Base-by-base conservation (phyloP, 495 filamentous ascomycete species). In the Annulohypoxylon bovei region DNA sequence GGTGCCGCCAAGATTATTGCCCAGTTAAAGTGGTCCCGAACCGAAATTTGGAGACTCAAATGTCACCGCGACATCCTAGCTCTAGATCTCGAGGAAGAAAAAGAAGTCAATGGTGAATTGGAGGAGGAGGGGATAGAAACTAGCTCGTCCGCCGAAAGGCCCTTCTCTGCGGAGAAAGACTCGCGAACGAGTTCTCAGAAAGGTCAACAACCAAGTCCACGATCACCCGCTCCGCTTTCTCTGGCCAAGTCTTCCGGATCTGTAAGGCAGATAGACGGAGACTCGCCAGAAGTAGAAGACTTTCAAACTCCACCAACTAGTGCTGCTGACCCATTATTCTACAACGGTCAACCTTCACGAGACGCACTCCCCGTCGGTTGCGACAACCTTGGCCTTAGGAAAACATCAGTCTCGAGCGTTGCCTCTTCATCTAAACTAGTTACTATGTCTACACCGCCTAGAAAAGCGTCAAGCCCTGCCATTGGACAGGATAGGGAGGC, bases 21-120 rank as follows among this genome's bases (percentile, higher is more conserved):
- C 5, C 94, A 95, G 72, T 81, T 98, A 37, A 95, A 96, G 75
- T 98, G 94, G 95, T 88, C 90, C 18, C 85, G 95, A 64, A 93
- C 94, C 77, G 94, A 97, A 67, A 95, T 97, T 11, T 98, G 93
- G 93, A 92, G 90, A 25, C 85, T 94, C 64, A 94, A 87, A 75
- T 98, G 94, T 67, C 93, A 98, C 78, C 90, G 90, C 55, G 94
- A 97, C 74, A 92, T 99, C 59, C 85, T 98, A 11, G 82, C 87
- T 0, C 81, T 93, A 79, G 95, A 98, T 75, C 81, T 98, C 39
- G 91, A 93, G 62, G 92, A 97, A 61, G 93, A 97, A 52, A 78
- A 80, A 27, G 80, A 82, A 39, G 58, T 75, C 18, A 81, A 77
- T 42, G 78, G 78, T 12, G 70, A 78, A 8, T 70, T 78, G 6